Conservation (phyloP, 352 stramenopile genomes). For the Globisporangium echinulatum region DNA sequence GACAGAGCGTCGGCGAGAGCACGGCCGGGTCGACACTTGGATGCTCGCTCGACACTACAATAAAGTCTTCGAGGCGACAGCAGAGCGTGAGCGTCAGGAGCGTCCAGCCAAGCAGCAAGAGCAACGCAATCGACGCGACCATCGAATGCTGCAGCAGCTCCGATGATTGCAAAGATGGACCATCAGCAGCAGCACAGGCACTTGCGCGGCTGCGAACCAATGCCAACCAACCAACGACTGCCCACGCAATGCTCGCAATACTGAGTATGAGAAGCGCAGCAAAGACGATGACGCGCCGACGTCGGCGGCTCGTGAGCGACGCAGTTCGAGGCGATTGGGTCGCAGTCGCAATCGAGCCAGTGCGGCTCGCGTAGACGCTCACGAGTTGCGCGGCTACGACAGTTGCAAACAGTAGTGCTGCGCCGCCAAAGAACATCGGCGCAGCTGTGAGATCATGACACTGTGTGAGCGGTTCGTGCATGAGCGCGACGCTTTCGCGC, state of each 20-base stretch:
- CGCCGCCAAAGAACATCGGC: conserved; percentile 21
- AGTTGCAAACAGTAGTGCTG: conserved; percentile 14
- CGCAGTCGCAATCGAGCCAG: neutral
- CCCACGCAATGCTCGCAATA: conserved; percentile 19
- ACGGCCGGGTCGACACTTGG: conserved; percentile 25
- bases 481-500: conserved; percentile 10
- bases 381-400: conserved; percentile 13
- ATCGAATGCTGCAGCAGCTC: conserved; percentile 8
- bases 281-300: conserved; percentile 13
- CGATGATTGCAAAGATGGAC: neutral
- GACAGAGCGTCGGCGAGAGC: conserved; percentile 26
- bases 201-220: conserved; percentile 1
- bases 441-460: neutral
- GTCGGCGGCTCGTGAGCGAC: neutral
- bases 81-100: conserved; percentile 40
- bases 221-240: conserved; percentile 15
- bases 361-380: neutral
- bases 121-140: conserved; percentile 19
- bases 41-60: conserved; percentile 23
- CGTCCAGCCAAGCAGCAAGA: conserved; percentile 26
- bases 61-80: conserved; percentile 49
- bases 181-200: neutral
- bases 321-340: neutral
- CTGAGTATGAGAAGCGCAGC: conserved; percentile 10
- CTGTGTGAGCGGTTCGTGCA: neutral